phyloP scores from a whole-genome alignment of 345 rosid genomes.

The Mangifera indica region DNA sequence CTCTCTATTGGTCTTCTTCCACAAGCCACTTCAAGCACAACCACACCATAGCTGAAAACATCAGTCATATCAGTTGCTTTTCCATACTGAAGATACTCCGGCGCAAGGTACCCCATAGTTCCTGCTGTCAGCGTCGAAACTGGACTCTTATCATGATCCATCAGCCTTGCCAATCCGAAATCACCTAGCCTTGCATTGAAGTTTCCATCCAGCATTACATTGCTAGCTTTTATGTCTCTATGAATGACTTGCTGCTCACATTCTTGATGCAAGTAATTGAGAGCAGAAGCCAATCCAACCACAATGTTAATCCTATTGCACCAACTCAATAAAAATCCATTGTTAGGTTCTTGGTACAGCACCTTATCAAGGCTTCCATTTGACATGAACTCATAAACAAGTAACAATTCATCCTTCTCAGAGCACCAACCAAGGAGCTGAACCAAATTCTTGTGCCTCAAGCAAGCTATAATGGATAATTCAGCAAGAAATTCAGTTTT shows the following conservation, averaged over 20 bases:
- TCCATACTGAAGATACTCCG: constrained; percentile 93
- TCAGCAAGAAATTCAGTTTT: constrained; percentile 86
- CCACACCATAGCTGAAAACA: constrained; percentile 85
- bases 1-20: constrained; percentile 92
- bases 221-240: constrained; percentile 85
- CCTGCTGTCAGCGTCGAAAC: constrained; percentile 94
- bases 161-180: constrained; percentile 90
- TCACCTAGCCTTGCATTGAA: constrained; percentile 89
- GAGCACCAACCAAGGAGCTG: constrained; percentile 92
- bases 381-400: constrained; percentile 94
- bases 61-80: constrained; percentile 91
- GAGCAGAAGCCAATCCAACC: constrained; percentile 74
- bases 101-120: constrained; percentile 96
- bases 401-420: constrained; percentile 79
- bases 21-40: constrained; percentile 83
- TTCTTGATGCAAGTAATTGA: constrained; percentile 83
- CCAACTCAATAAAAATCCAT: constrained; percentile 56
- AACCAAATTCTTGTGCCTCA: constrained; percentile 91
- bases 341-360: constrained; percentile 58
- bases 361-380: constrained; percentile 83
- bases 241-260: constrained; percentile 96
- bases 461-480: constrained; percentile 74
- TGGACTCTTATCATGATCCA: constrained; percentile 91
- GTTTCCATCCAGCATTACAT: constrained; percentile 81
- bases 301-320: constrained; percentile 66